These are phyloP conservation scores for Hordeum marinum DNA, from an alignment of 176 grass and related monocot species.

Conservation along the genomic window DNA sequence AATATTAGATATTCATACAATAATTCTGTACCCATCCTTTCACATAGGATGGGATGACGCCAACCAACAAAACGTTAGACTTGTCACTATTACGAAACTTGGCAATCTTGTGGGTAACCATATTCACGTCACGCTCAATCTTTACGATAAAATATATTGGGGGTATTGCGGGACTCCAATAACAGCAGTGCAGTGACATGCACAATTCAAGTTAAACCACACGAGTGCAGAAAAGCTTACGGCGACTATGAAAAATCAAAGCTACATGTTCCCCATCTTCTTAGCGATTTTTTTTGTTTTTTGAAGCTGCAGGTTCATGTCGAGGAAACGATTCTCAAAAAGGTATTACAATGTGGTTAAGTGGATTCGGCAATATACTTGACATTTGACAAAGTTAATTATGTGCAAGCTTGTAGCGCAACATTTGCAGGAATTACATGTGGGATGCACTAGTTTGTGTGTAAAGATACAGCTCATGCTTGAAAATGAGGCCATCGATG, in stretches of 20 bases:
- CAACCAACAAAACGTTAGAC: too few species aligned
- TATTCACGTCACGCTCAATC: too few species aligned
- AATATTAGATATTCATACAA: too few species aligned
- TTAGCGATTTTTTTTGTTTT: not conserved
- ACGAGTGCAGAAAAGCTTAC: not conserved
- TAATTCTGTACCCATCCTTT: too few species aligned
- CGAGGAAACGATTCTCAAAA: not conserved
- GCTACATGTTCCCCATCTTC: not conserved
- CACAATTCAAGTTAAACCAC: too few species aligned
- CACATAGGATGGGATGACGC: too few species aligned
- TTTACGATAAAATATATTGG: too few species aligned
- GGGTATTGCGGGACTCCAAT: too few species aligned
- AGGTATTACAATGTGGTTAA: not conserved
- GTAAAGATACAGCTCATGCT: not conserved
- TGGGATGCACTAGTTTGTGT: not conserved
- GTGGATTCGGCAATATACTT: not conserved
- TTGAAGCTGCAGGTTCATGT: not conserved
- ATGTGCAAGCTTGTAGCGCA: not conserved
- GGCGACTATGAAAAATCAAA: not conserved
- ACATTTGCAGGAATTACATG: not conserved
- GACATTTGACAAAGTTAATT: not conserved
- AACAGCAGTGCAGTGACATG: too few species aligned
- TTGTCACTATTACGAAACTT: too few species aligned
- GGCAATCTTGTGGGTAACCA: too few species aligned
- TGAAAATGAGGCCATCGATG: not conserved